Evolutionary conservation across 441 rosid species (phyloP), one percentile per base, ranked within the genome.

Genomic region (Melastoma candidum): DNA sequence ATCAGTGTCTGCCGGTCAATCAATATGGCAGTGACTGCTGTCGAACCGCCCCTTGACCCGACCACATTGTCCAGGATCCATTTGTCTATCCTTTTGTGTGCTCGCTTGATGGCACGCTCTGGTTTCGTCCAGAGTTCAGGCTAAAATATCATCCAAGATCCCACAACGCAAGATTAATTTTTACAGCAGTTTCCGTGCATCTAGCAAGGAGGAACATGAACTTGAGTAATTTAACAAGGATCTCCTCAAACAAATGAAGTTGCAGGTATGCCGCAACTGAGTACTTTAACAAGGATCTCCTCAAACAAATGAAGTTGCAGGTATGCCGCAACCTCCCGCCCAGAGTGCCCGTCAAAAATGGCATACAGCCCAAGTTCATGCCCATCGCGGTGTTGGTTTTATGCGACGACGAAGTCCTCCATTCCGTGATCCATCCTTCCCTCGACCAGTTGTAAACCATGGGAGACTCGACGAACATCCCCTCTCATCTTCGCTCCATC

Each of bases 281-380:
- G 46, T 66, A 72, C 79, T 77, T 77, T 63, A 29, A 52, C 68
- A 58, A 79, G 59, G 9, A 74, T 73, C 63, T 69, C 79, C 36
- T 72, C 69, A 39, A 76, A 81, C 1, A 77, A 73, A 64, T 74
- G 74, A n/a, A 43, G 57, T 7, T 70, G 77, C 60, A 80, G 53
- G 66, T 74, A 76, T n/a, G 61, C 64, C 0, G 83, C 83, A 45
- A 74, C 84, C 51, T 66, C 48, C 44, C 57, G 48, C 44, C 86
- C 80, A 1, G 74, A 75, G 53, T 84, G 88, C 8, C 82, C 84
- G 32, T 84, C 75, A 27, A 74, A 82, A 27, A 82, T 80, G 2
- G 84, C 87, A 62, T 73, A 68, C 8, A 76, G 56, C 1, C 80
- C 79, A 26, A 82, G 39, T 0, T 71, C 63, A 60, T 78, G 72